These are phyloP conservation scores for Pleurotus ostreatus DNA, from an alignment of 768 basidiomycete species.

Conservation along the genomic window DNA sequence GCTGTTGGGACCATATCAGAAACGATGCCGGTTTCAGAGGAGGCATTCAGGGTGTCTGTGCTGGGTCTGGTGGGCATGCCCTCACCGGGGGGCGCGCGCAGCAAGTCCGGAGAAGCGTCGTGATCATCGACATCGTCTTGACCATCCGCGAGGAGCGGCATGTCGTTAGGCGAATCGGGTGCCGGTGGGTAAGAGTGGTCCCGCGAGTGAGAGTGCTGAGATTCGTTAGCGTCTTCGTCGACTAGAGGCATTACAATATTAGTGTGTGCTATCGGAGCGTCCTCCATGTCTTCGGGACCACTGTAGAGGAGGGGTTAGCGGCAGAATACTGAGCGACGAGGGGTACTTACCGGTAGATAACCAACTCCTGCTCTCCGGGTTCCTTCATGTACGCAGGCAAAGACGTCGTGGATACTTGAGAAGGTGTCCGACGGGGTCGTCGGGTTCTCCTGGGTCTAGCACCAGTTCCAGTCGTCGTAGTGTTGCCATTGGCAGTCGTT, in stretches of 20 bases:
- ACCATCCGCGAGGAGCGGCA: conserved; percentile 31
- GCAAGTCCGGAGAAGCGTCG: conserved; percentile 18
- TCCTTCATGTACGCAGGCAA: conserved; percentile 81
- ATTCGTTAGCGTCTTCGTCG: conserved; percentile 30
- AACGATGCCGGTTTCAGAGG: conserved; percentile 27
- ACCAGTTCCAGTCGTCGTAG: conserved; percentile 22
- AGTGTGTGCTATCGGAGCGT: conserved; percentile 42
- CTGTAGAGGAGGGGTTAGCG: conserved; percentile 21
- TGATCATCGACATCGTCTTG: conserved; percentile 23
- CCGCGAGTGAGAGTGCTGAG: conserved; percentile 24
- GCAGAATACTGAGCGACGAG: neutral
- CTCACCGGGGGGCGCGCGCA: conserved; percentile 15
- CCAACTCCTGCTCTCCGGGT: conserved; percentile 78
- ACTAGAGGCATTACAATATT: conserved; percentile 29
- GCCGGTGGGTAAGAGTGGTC: conserved; percentile 31
- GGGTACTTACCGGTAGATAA: conserved; percentile 47
- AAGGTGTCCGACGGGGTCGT: conserved; percentile 59
- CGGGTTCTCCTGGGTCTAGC: conserved; percentile 36
- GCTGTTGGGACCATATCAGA: conserved; percentile 17
- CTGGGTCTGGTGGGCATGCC: conserved; percentile 19
- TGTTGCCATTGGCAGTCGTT: conserved; percentile 26
- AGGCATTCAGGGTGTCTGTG: conserved; percentile 24
- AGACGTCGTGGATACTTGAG: conserved; percentile 75
- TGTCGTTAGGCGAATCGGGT: conserved; percentile 35
- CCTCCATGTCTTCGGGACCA: conserved; percentile 51